Conservation (phyloP, 768 basidiomycete genomes). For the Tricholoma hemisulphureum region DNA sequence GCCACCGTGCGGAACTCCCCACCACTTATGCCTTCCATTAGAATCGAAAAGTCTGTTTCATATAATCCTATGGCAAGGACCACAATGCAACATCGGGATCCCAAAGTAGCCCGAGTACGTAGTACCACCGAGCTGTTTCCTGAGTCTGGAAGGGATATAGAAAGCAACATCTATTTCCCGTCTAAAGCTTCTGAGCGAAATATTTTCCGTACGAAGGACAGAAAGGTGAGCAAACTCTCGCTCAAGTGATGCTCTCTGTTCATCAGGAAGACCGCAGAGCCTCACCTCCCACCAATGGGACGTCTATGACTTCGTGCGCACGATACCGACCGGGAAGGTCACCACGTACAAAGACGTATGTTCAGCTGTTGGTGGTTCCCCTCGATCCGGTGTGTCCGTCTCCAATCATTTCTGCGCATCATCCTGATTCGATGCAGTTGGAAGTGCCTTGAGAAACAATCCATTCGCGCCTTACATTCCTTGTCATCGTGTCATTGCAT, state of each 20-base stretch:
- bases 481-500: constrained; percentile 69
- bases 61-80: constrained; percentile 5
- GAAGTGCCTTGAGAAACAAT: constrained; percentile 59
- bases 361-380: constrained; percentile 53
- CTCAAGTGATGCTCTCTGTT: background rate
- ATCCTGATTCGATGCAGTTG: constrained; percentile 40
- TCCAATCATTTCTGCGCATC: background rate
- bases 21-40: constrained; percentile 17
- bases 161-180: constrained; percentile 22
- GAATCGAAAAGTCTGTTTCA: constrained; percentile 13
- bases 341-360: constrained; percentile 58
- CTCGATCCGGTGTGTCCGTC: constrained; percentile 55
- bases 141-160: background rate
- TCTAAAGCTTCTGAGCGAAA: constrained; percentile 24
- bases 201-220: constrained; percentile 30
- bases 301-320: constrained; percentile 53
- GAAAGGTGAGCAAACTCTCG: constrained; percentile 30
- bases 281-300: constrained; percentile 57
- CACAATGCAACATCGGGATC: background rate
- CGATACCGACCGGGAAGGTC: constrained; percentile 51
- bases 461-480: constrained; percentile 68
- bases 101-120: background rate
- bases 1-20: no score
- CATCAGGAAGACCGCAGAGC: constrained; percentile 29
- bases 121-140: background rate